phyloP scores from a whole-genome alignment of 805 yeast species.

The Priceomyces fermenticarens region DNA sequence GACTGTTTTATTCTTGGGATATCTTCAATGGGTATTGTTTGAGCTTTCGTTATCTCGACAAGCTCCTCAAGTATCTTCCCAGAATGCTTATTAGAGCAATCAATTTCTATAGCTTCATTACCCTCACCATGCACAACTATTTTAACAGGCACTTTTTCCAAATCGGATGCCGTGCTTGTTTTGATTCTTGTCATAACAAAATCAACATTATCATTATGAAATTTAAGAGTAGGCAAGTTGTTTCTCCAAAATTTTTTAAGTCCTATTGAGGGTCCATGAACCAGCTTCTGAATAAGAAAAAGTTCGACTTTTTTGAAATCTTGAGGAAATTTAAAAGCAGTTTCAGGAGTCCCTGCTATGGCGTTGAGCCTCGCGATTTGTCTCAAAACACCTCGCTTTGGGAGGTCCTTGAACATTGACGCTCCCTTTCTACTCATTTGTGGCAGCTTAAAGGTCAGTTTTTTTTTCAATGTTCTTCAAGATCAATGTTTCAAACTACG shows the following conservation, averaged over 20 bases:
- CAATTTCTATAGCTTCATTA: conserved; percentile 41
- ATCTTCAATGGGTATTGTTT: conserved; percentile 44
- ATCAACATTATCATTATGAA: conserved; percentile 73
- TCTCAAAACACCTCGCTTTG: conserved; percentile 37
- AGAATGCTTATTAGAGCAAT: conserved; percentile 50
- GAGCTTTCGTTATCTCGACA: conserved; percentile 50
- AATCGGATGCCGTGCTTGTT: conserved; percentile 39
- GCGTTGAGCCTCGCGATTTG: conserved; percentile 51
- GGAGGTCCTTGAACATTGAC: conserved; percentile 13
- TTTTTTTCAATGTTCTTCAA: too few species aligned
- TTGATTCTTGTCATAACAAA: conserved; percentile 59
- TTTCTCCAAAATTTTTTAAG: conserved; percentile 73
- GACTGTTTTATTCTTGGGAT: conserved; percentile 26
- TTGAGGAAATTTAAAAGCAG: conserved; percentile 31
- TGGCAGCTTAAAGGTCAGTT: too few species aligned
- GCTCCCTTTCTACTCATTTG: conserved; percentile 4
- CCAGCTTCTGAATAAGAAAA: conserved; percentile 43
- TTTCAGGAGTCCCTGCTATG: conserved; percentile 46
- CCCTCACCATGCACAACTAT: conserved; percentile 38
- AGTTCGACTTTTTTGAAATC: conserved; percentile 44
- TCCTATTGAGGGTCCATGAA: conserved; percentile 56
- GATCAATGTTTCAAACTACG: too few species aligned
- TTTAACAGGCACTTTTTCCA: conserved; percentile 43
- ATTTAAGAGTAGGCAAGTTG: conserved; percentile 72
- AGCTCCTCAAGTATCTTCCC: conserved; percentile 57